Percentiles rank a stretch among this genome's conserved stretches.
phyloP scores from a whole-genome alignment of 1,284 basidiomycete genomes.

The Neolentinus lepideus region DNA sequence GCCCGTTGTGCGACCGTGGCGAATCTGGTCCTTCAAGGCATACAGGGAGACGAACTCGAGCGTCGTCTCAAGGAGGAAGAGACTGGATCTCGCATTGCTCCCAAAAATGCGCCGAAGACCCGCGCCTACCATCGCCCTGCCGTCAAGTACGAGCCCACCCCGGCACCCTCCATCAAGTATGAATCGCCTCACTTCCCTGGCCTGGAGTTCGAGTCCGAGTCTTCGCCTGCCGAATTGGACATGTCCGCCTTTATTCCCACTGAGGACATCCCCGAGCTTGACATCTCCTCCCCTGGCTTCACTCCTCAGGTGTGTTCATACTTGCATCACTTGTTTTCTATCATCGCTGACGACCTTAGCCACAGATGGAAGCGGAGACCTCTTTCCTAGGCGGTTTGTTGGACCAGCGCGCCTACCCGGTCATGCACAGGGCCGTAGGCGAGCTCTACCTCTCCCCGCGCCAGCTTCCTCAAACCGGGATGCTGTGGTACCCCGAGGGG shows the following conservation, averaged over 20 bases:
- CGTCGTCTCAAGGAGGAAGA: conserved; percentile 17
- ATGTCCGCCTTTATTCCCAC: conserved; percentile 27
- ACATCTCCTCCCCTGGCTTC: conserved; percentile 16
- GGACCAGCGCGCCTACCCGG: too few species aligned
- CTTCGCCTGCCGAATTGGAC: conserved; percentile 3
- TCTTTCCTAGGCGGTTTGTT: too few species aligned
- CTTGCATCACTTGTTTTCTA: not conserved
- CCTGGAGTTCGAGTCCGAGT: conserved; percentile 2
- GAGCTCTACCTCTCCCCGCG: not conserved
- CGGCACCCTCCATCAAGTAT: not conserved
- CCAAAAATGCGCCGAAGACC: not conserved
- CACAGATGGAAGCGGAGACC: too few species aligned
- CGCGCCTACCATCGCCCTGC: not conserved
- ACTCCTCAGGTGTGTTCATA: not conserved
- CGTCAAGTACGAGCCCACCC: not conserved
- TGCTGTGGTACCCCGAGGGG: too few species aligned
- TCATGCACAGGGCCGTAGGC: not conserved
- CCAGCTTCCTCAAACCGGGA: not conserved
- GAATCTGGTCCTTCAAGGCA: conserved; percentile 32
- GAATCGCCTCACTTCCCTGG: not conserved
- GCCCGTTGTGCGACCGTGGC: conserved; percentile 36
- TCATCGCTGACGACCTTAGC: not conserved
- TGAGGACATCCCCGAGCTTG: conserved; percentile 31
- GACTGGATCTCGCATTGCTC: conserved; percentile 9
- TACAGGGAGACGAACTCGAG: conserved; percentile 27